These are phyloP conservation scores for Chaetomium sp. DNA, from an alignment of 2,329 filamentous ascomycete species.

Conservation along the genomic window DNA sequence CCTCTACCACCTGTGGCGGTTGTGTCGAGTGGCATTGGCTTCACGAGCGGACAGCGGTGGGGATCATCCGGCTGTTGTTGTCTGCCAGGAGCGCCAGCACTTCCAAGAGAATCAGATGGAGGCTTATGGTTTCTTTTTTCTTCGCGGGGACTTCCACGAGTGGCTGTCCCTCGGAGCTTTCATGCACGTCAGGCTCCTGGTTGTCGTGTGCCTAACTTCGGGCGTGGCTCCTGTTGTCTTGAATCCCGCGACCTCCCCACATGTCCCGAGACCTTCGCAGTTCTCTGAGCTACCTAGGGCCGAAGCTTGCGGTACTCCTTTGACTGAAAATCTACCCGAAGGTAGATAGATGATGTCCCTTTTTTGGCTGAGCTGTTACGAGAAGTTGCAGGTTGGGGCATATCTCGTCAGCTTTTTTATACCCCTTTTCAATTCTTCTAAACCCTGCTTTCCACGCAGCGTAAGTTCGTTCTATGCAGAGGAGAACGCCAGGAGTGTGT, in stretches of 20 bases:
- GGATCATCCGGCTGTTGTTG: conserved; percentile 15
- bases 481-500: background rate
- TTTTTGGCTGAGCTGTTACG: too few relatives aligned
- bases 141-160: background rate
- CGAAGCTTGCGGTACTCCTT: too few relatives aligned
- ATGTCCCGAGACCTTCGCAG: conserved; percentile 6
- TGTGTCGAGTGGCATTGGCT: background rate
- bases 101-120: background rate
- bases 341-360: too few relatives aligned
- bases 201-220: background rate
- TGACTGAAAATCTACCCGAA: too few relatives aligned
- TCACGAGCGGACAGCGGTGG: conserved; percentile 12
- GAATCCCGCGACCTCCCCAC: conserved; percentile 1
- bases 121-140: background rate
- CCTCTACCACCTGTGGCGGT: background rate
- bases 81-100: background rate
- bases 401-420: too few relatives aligned
- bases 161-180: background rate
- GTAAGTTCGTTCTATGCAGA: background rate
- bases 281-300: too few relatives aligned
- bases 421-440: too few relatives aligned
- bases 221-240: background rate
- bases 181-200: background rate
- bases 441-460: too few relatives aligned
- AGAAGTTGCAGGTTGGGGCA: too few relatives aligned